Evolutionary conservation across 2,329 filamentous ascomycete genomes (phyloP).

Genomic region (Hypoxylon rubiginosum): DNA sequence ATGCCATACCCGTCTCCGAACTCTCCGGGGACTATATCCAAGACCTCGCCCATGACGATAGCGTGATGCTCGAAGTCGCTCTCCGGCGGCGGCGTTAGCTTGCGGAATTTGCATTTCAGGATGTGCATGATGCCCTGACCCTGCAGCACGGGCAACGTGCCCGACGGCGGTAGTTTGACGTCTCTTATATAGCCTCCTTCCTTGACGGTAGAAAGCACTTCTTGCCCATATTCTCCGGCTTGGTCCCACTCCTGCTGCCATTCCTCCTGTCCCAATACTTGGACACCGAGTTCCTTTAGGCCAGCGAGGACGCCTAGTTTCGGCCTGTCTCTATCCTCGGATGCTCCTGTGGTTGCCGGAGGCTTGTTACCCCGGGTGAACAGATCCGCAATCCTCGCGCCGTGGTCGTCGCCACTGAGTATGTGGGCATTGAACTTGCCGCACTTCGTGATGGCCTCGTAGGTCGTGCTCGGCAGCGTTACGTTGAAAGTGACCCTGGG

Average conservation of each 20-base stretch:
- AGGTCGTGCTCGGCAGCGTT: constrained; percentile 67
- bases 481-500: constrained; percentile 71
- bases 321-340: constrained; percentile 39
- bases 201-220: neutral
- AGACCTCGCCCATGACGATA: constrained; percentile 43
- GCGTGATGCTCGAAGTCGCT: constrained; percentile 31
- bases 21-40: constrained; percentile 36
- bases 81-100: constrained; percentile 19
- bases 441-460: constrained; percentile 62
- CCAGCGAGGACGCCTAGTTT: constrained; percentile 56
- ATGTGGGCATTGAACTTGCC: constrained; percentile 68
- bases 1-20: constrained; percentile 11
- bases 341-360: constrained; percentile 18
- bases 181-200: constrained; percentile 1
- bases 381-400: constrained; percentile 65
- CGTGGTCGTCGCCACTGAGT: constrained; percentile 61
- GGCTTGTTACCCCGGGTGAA: constrained; percentile 64
- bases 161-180: constrained; percentile 34
- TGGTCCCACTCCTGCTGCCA: constrained; percentile 38
- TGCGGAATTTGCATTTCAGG: constrained; percentile 37
- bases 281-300: constrained; percentile 49
- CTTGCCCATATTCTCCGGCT: constrained; percentile 23
- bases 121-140: constrained; percentile 68
- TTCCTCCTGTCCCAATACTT: constrained; percentile 26
- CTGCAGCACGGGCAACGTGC: constrained; percentile 60